These are phyloP conservation scores for Pythium brachiatum DNA, from an alignment of 352 stramenopile genomes.

Conservation along the genomic window DNA sequence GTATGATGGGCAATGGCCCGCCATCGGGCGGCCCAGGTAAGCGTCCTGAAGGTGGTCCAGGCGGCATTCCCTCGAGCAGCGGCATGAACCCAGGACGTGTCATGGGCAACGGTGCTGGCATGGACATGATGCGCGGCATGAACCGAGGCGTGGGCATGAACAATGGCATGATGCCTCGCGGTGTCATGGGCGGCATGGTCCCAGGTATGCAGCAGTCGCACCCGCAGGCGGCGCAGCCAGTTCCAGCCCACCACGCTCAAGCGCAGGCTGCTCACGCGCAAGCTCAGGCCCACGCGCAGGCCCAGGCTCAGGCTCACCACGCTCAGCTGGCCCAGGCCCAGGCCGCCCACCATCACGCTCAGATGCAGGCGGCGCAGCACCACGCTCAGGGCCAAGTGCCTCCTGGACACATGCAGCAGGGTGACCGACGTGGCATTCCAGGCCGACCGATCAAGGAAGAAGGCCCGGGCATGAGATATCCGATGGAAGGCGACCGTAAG, in stretches of 20 bases:
- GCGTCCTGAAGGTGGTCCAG: conserved; percentile 14
- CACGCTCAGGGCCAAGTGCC: conserved; percentile 30
- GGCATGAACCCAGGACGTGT: conserved; percentile 40
- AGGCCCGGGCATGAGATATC: conserved; percentile 51
- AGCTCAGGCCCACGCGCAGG: conserved; percentile 56
- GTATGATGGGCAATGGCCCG: conserved; percentile 45
- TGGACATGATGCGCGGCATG: conserved; percentile 75
- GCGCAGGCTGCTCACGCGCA: conserved; percentile 46
- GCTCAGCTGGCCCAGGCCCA: conserved; percentile 46
- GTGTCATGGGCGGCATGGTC: conserved; percentile 62
- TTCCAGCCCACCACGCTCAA: conserved; percentile 47
- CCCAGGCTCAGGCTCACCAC: conserved; percentile 66
- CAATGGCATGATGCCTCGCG: conserved; percentile 62
- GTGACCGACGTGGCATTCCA: conserved; percentile 54
- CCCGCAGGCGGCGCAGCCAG: conserved; percentile 47
- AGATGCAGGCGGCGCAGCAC: conserved; percentile 39
- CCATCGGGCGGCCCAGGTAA: conserved; percentile 14
- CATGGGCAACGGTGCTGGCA: conserved; percentile 41
- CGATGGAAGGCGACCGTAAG: conserved; percentile 67
- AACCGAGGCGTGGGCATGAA: conserved; percentile 53
- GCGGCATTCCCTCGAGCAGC: conserved; percentile 35
- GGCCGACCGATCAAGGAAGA: conserved; percentile 71
- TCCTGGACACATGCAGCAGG: conserved; percentile 51
- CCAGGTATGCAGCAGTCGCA: conserved; percentile 65
- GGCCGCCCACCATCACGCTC: conserved; percentile 38